Conservation (phyloP, 768 basidiomycete species). For the Tubosaeta sp. region DNA sequence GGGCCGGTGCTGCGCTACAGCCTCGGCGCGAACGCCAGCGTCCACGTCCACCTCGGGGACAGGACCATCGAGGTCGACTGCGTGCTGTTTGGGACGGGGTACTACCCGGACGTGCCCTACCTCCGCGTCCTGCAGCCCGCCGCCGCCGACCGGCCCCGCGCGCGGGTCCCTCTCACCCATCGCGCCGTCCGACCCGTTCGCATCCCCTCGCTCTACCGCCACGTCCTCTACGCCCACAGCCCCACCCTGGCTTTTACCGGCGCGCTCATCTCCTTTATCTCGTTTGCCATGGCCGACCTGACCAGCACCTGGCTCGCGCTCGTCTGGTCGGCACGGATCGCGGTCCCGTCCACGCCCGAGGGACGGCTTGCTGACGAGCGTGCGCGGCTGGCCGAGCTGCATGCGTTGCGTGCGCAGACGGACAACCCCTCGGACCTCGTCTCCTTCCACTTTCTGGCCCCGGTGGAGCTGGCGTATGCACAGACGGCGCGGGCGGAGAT, state of each 20-base stretch:
- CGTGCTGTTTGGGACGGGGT: slow-evolving; percentile 47
- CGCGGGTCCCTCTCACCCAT: slow-evolving; percentile 28
- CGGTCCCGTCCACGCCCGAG: slow-evolving; percentile 33
- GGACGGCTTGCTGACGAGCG: slow-evolving; percentile 37
- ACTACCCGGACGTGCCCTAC: slow-evolving; percentile 39
- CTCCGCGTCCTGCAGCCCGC: slow-evolving; percentile 29
- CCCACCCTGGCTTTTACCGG: slow-evolving; percentile 46
- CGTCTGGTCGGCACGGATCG: slow-evolving; percentile 33
- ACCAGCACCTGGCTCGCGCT: slow-evolving; percentile 47
- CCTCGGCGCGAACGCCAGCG: slow-evolving; percentile 16
- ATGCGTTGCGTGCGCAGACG: slow-evolving; percentile 13
- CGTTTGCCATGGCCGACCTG: slow-evolving; percentile 47
- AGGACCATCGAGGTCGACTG: slow-evolving; percentile 37
- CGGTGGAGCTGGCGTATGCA: slow-evolving; percentile 22
- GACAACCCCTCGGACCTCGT: slow-evolving; percentile 25
- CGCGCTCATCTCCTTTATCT: slow-evolving; percentile 40
- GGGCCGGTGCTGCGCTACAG: slow-evolving; percentile 37
- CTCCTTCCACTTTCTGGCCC: slow-evolving; percentile 23
- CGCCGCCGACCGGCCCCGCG: neutral
- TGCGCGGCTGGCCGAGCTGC: slow-evolving; percentile 29
- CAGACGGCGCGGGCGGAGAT: slow-evolving; percentile 14
- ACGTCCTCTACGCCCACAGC: slow-evolving; percentile 45
- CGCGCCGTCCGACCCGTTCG: slow-evolving; percentile 30
- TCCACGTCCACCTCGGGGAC: slow-evolving; percentile 36
- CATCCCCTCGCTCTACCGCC: slow-evolving; percentile 41